Evolutionary conservation across 208 protist species (phyloP), one percentile per base, ranked within the genome.

Genomic region (Tetramitus jugosus): DNA sequence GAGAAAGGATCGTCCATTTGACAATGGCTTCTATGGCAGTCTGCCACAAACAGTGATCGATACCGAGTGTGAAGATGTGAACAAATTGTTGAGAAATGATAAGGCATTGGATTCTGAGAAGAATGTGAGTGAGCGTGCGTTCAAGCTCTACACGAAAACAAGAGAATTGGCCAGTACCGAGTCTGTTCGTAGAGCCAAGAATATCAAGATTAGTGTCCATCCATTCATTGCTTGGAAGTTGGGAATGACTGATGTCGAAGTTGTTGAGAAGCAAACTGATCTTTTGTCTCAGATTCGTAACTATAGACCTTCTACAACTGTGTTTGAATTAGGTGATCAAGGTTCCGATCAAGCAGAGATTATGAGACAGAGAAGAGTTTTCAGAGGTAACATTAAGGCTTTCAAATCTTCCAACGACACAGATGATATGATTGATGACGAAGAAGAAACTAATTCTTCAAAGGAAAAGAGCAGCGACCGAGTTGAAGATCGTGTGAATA

Each of bases 351-450:
- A 74, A 53, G 42, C 40, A 46, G 42, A 33, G 26, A 23, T 74
- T 4, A 74, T 74, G 67, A 53, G 35, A 53, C 26, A 74, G 23
- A 52, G 67, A 74, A 74, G 67, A 74, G 6, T 33, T 29, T 52
- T 56, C 26, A 26, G 29, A 23, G 39, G 26, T 17, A 35, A 74
- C 17, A 42, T 31, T 53, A 7, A 49, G 37, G 13, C 37, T 10
- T 53, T 53, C 1, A 74, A 74, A 74, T 7, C 35, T 53, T 37
- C 62, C 1, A 49, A 37, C 2, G n/a, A 37, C 8, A 3, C 17
- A 53, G 26, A 17, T 43, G 26, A 20, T 53, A 42, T 39, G 7
- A 6, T 0, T 39, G 67, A 74, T 53, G 29, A 53, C 29, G 61
- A 67, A 69, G 14, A 46, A 6, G 62, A 69, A 13, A 23, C 1